Evolutionary conservation across 164 flowering plant genomes (phyloP), one percentile per base, ranked within the genome.

Genomic region (Nymphaea colorata): DNA sequence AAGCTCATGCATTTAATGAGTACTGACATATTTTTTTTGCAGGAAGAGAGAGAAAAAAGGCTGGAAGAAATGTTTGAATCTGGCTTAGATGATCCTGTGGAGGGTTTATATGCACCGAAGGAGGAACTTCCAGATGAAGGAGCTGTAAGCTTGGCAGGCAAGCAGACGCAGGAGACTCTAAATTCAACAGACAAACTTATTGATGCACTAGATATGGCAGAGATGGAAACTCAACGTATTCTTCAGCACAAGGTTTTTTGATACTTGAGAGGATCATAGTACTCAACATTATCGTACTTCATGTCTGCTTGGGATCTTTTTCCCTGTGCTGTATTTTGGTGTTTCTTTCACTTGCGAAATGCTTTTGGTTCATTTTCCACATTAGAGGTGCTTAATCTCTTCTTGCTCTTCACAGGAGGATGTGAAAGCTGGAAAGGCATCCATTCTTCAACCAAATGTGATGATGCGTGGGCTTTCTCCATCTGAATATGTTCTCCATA

Each of bases 1-100:
- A 25, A 15, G 8, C 14, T 51, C 57, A 12, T 61, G 64, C 25
- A 17, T 17, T 61, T 61, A 11, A 12, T 17, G 42, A 61, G 64
- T 25, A 61, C 64, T 41, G n/a, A 61, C 10, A 16, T 10, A 16
- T 0, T 17, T 6, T 61, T 67, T 72, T 47, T 83, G 72, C 88
- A 92, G 99, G 99, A 95, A 77, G 99, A 95, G 83, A 95, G 83
- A 77, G 98, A 95, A 69, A 90, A 84, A 79, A 83, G 96, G 73
- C 71, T 95, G 86, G 99, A 92, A 59, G 90, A 95, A 76, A 82
- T 83, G 87, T 90, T 92, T 76, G 99, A 92, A 76, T 66, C 92
- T 71, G 96, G 87, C 74, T 68, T 86, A 67, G 94, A 90, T 43
- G 80, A 79, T 72, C 70, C 89, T 73, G 82, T 85, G 68, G 98